phyloP scores from a whole-genome alignment of 1,139 yeast species.

The Candida sp. region DNA sequence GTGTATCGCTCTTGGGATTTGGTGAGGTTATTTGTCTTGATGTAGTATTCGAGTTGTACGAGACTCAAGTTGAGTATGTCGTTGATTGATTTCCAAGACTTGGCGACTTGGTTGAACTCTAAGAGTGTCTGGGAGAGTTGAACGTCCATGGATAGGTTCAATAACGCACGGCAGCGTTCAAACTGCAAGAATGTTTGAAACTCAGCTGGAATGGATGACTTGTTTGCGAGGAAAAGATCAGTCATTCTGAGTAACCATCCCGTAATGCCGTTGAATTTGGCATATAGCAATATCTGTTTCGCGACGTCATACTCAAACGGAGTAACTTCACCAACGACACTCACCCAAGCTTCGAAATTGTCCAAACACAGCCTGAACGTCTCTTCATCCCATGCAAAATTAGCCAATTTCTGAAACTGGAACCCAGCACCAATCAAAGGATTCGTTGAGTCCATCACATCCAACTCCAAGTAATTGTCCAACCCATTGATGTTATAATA shows the following conservation, averaged over 20 bases:
- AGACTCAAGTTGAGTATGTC: slow-evolving; percentile 32
- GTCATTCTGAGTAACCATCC: slow-evolving; percentile 27
- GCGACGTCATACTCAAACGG: slow-evolving; percentile 34
- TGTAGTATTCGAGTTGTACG: slow-evolving; percentile 30
- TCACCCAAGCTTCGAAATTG: slow-evolving; percentile 8
- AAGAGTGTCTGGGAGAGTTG: slow-evolving; percentile 20
- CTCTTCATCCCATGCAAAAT: slow-evolving; percentile 23
- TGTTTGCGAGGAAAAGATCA: slow-evolving; percentile 10
- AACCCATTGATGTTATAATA: slow-evolving; percentile 27
- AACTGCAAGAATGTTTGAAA: slow-evolving; percentile 15
- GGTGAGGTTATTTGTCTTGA: slow-evolving; percentile 17
- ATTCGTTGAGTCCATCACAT: slow-evolving; percentile 5
- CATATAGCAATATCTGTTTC: slow-evolving; percentile 31
- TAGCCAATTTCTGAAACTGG: slow-evolving; percentile 21
- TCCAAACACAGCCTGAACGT: slow-evolving; percentile 16
- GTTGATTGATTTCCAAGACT: slow-evolving; percentile 14
- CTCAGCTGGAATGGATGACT: slow-evolving; percentile 8
- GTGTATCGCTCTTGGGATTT: slow-evolving; percentile 26
- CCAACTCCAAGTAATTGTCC: slow-evolving; percentile 14
- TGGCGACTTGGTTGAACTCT: slow-evolving; percentile 19
- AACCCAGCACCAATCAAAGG: slow-evolving; percentile 23
- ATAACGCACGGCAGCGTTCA: slow-evolving; percentile 19
- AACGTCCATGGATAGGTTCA: slow-evolving; percentile 13
- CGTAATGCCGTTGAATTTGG: slow-evolving; percentile 39
- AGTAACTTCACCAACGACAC: background rate